These are phyloP conservation scores for Geotrichum phurueaensis DNA, from an alignment of 1,139 yeast species.

Conservation along the genomic window DNA sequence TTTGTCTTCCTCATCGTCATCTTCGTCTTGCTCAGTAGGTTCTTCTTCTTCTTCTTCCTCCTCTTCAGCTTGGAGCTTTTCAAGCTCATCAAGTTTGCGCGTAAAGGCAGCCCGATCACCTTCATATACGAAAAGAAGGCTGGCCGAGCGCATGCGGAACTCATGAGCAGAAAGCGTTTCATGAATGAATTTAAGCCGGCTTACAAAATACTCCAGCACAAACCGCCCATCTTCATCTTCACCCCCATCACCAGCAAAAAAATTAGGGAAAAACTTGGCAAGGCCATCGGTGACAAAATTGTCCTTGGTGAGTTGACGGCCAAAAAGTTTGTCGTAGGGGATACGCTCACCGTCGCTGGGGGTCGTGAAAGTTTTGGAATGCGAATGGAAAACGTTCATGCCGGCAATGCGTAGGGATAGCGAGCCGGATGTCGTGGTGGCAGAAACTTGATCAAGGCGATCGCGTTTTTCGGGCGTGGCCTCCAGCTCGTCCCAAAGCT, in stretches of 20 bases:
- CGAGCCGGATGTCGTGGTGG: constrained; percentile 72
- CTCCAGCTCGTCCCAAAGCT: constrained; percentile 53
- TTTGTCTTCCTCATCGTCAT: constrained; percentile 30
- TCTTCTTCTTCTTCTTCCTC: constrained; percentile 29
- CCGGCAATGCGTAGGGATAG: constrained; percentile 79
- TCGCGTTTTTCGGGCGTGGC: constrained; percentile 54
- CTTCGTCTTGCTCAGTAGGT: constrained; percentile 26
- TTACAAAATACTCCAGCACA: constrained; percentile 41
- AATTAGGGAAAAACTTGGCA: constrained; percentile 44
- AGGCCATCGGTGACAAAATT: constrained; percentile 46
- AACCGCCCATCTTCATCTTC: constrained; percentile 16
- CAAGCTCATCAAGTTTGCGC: constrained; percentile 25
- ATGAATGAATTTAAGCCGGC: constrained; percentile 57
- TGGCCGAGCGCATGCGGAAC: constrained; percentile 64
- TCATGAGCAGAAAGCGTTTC: constrained; percentile 59
- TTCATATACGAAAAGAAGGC: constrained; percentile 70
- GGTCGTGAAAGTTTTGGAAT: background rate
- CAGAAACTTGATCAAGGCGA: constrained; percentile 59
- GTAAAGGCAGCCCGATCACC: constrained; percentile 44
- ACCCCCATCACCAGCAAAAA: constrained; percentile 19
- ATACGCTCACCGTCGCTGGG: constrained; percentile 35
- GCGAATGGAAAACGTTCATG: constrained; percentile 51
- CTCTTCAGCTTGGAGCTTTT: constrained; percentile 31
- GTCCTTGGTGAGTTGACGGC: constrained; percentile 49
- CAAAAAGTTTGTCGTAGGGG: constrained; percentile 61